phyloP scores from a whole-genome alignment of 352 stramenopile genomes.

The Blastocystis sp. region DNA sequence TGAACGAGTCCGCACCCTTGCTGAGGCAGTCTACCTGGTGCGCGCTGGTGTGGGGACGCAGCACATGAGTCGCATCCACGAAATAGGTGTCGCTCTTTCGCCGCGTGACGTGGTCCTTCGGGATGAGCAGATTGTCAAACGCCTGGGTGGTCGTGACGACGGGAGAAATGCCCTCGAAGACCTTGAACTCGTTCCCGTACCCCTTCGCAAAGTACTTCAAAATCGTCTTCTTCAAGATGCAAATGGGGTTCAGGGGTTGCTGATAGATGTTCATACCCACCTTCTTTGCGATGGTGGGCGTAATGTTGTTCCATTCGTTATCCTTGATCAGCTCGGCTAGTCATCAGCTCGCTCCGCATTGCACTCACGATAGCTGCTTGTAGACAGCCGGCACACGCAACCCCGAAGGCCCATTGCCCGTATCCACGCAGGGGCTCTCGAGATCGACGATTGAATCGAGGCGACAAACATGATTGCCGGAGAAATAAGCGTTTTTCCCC shows the following conservation, averaged over 20 bases:
- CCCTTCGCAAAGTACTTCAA: slow-evolving; percentile 11
- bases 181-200: slow-evolving; percentile 67
- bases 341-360: background rate
- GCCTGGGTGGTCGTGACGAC: slow-evolving; percentile 83
- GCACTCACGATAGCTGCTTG: no score
- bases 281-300: slow-evolving; percentile 53
- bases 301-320: slow-evolving; percentile 67
- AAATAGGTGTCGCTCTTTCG: slow-evolving; percentile 85
- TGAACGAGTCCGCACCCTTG: slow-evolving; percentile 82
- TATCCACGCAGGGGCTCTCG: no score
- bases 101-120: slow-evolving; percentile 83
- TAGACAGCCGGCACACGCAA: no score
- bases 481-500: no score
- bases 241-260: slow-evolving; percentile 41
- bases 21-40: slow-evolving; percentile 87
- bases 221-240: slow-evolving; percentile 68
- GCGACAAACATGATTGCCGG: no score
- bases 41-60: slow-evolving; percentile 81
- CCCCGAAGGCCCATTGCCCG: no score
- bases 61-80: slow-evolving; percentile 78
- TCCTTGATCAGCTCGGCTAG: slow-evolving; percentile 31
- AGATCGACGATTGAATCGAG: no score
- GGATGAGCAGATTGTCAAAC: slow-evolving; percentile 86
- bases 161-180: slow-evolving; percentile 82
- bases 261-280: slow-evolving; percentile 64